These are phyloP conservation scores for Trichophyton equinum DNA, from an alignment of 2,329 filamentous ascomycete genomes.

Conservation along the genomic window DNA sequence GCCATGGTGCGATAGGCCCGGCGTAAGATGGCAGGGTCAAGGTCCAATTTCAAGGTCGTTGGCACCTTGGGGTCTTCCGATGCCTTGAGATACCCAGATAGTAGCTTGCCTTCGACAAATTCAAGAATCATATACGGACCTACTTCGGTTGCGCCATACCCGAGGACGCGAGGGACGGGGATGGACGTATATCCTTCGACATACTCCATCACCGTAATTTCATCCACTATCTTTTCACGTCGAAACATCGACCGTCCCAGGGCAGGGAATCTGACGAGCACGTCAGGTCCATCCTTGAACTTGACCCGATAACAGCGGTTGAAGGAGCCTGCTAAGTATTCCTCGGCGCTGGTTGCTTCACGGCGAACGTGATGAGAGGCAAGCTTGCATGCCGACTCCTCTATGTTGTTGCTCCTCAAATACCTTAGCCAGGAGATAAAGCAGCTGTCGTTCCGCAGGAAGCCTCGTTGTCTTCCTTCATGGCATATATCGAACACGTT, in stretches of 20 bases:
- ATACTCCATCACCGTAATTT: conserved; percentile 14
- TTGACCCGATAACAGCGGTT: conserved; percentile 15
- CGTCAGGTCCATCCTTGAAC: conserved; percentile 11
- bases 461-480: conserved; percentile 5
- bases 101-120: conserved; percentile 18
- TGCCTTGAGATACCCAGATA: conserved; percentile 18
- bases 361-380: conserved; percentile 6
- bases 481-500: conserved; percentile 5
- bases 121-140: conserved; percentile 20
- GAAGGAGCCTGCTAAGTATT: conserved; percentile 9
- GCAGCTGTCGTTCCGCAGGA: conserved; percentile 6
- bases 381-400: conserved; percentile 3
- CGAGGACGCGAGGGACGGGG: conserved; percentile 17
- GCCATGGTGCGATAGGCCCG: conserved; percentile 14
- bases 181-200: conserved; percentile 17
- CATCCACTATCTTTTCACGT: conserved; percentile 12
- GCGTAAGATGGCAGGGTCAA: conserved; percentile 8
- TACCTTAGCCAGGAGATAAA: conserved; percentile 6
- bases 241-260: conserved; percentile 12
- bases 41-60: conserved; percentile 8
- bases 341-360: not conserved
- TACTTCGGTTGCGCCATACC: conserved; percentile 15
- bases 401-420: not conserved
- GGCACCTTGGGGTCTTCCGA: conserved; percentile 7
- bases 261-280: conserved; percentile 13